Evolutionary conservation across 805 yeast genomes (phyloP), one percentile per base, ranked within the genome.

Genomic region (Crinitomyces ghanaensis): DNA sequence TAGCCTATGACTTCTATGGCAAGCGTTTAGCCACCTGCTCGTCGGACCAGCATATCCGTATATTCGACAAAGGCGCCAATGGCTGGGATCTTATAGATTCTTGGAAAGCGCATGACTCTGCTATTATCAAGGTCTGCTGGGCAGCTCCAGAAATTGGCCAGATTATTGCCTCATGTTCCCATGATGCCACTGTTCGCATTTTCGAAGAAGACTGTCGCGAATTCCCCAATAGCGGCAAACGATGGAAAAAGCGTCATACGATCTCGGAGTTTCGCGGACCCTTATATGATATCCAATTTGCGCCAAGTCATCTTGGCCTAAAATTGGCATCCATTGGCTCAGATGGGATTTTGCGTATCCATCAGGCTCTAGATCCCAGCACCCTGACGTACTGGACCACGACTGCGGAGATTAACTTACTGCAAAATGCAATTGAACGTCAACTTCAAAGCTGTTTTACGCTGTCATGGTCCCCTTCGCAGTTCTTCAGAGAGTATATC

Each of bases 101-200:
- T 30, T 91, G 95, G 93, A 81, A 80, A 44, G 97, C 97, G 0
- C 98, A 91, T 52, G 95, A 91, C 47, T 75, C 93, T 5, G 72
- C 85, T 37, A 72, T 91, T 17, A 80, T 84, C 14, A 72, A 78
- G 44, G 65, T 91, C 6, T 74, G 75, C 30, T 91, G 95, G 93
- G 95, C 97, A 1, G 79, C 83, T 32, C 98, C 98, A 2, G 93
- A 88, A 54, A 85, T 74, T 56, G 93, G 95, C 6, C 82, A 82
- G 49, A 62, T 91, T 3, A 56, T 91, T 16, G 93, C 94, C 1
- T 73, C 91, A 17, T 85, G 86, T 22, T 82, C 95, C 1, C 84
- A 79, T 55, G 99, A 91, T 50, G 69, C 93, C 34, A 80, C 93
- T 0, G 74, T 88, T 19, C 80, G 80, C 49, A 63, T 91, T 17